These are phyloP conservation scores for Hypoxylon rubiginosum DNA, from an alignment of 2,329 filamentous ascomycete species.

Conservation along the genomic window DNA sequence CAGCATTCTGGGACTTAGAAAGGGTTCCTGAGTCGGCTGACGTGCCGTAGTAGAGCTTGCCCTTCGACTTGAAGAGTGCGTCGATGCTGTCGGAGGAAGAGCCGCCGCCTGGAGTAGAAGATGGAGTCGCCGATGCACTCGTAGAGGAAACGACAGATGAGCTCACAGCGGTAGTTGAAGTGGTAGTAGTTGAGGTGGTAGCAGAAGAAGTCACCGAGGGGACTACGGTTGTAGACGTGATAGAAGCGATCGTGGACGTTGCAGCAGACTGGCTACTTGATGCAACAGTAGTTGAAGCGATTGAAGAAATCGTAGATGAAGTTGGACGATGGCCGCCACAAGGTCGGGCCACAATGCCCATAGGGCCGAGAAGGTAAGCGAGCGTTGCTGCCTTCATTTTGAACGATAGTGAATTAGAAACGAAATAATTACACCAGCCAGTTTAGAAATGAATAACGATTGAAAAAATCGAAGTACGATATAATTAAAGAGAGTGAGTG, in stretches of 20 bases:
- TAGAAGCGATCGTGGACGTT: conserved; percentile 16
- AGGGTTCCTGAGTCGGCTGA: conserved; percentile 35
- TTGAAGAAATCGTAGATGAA: conserved; percentile 15
- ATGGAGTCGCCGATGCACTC: conserved; percentile 13
- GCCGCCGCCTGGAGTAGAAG: conserved; percentile 7
- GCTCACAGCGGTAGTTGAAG: background rate
- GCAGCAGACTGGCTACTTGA: conserved; percentile 10
- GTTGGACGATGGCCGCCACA: conserved; percentile 30
- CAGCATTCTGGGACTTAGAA: conserved; percentile 28
- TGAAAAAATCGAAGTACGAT: conserved; percentile 5
- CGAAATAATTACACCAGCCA: conserved; percentile 13
- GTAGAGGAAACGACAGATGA: background rate
- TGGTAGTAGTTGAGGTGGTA: too few species aligned
- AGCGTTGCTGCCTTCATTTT: conserved; percentile 41
- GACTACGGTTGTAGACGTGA: conserved; percentile 4
- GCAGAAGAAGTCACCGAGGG: conserved; percentile 9
- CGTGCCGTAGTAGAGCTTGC: conserved; percentile 45
- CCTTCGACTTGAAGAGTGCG: conserved; percentile 43
- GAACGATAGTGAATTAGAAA: background rate
- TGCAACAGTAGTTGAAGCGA: background rate
- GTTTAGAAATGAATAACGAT: conserved; percentile 6
- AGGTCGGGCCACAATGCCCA: conserved; percentile 39
- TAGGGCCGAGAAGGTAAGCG: conserved; percentile 37
- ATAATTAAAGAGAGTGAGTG: conserved; percentile 23
- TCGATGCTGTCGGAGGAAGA: conserved; percentile 36